Evolutionary conservation across 768 basidiomycete species (phyloP), one percentile per base, ranked within the genome.

Genomic region (Leucogyrophana mollusca): DNA sequence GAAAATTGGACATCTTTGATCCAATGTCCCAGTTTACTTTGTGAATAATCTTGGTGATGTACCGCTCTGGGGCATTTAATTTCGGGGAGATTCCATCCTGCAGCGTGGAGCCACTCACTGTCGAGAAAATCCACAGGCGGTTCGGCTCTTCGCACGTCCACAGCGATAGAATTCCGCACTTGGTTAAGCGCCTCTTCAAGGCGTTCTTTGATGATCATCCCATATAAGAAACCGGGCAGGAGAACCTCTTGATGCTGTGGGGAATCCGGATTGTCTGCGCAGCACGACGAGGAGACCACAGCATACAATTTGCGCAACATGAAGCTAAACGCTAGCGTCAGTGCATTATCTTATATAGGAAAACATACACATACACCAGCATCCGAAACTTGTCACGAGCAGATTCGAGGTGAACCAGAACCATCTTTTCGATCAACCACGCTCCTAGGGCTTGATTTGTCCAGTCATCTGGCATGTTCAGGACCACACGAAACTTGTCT

Each of bases 211-310:
- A 99, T 89, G 59, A 98, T 96, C 90, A 95, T 97, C 40, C 85
- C 85, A 62, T 96, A 98, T 18, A 99, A 65, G 54, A 74, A 82
- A 23, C 96, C 96, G 1, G 96, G 96, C 4, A 98, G 81, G 10
- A 99, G 78, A 38, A 95, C 93, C 61, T 99, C 96, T 64, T 99
- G 96, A 60, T 98, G 91, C 62, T 98, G 95, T 49, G 96, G 94
- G 1, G 94, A 98, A 76, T 99, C 96, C 4, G 96, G 94, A 62
- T 98, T 98, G 70, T 99, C 96, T 41, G 88, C 78, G 56, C 88
- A 89, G 55, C 91, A 96, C 34, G 86, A 81, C 34, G 87, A 85
- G 4, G 94, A 94, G 6, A 98, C 94, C 14, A 93, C 72, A 1
- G 91, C 79, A 57, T 91, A 98, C 10, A 99, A 74, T 67, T 98